Evolutionary conservation across 495 filamentous ascomycete genomes (phyloP), one percentile per base, ranked within the genome.

Genomic region (Aspergillus carlsbadensis): DNA sequence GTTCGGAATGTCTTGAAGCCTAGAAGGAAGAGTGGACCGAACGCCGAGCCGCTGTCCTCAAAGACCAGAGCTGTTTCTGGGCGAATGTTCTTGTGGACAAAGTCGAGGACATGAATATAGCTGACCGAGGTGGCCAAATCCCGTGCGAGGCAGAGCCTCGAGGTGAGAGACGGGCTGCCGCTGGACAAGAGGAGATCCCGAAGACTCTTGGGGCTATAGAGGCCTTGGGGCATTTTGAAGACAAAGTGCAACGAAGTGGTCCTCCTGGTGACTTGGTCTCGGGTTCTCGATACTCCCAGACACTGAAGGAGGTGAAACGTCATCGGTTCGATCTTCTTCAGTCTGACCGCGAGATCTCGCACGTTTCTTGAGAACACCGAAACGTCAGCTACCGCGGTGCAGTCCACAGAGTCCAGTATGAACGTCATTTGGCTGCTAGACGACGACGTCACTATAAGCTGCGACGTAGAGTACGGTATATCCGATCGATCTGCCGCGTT

Each of bases 91-190:
- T 41, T 41, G 39, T 18, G 11, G 6, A 18, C 39, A 15, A 41
- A 41, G 39, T 41, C 39, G 6, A 41, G n/a, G 17, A 41, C 39
- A 8, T 41, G 39, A 10, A 41, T 41, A 7, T 41, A 41, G 57
- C 59, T 68, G n/a, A 84, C 69, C 0, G 75, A 67, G 36, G 60
- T 62, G 17, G 78, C 75, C 7, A 84, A 40, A 39, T 73, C 61
- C 37, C 63, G 69, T n/a, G 80, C 81, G 14, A 84, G 58, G 15
- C 56, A 47, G 59, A 79, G 62, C 5, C 65, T 46, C 24, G 67
- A 63, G 21, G 68, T 63, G 35, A 73, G 61, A 46, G 67, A 46
- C 26, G 15, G 46, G 11, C n/a, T 36, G 3, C 4, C 10, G 4
- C 6, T 36, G 10, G 10, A 35, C 24, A 33, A 15, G 7, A 50